These are phyloP conservation scores for Oryza australiensis DNA, from an alignment of 176 grass and related monocot genomes.

Conservation along the genomic window DNA sequence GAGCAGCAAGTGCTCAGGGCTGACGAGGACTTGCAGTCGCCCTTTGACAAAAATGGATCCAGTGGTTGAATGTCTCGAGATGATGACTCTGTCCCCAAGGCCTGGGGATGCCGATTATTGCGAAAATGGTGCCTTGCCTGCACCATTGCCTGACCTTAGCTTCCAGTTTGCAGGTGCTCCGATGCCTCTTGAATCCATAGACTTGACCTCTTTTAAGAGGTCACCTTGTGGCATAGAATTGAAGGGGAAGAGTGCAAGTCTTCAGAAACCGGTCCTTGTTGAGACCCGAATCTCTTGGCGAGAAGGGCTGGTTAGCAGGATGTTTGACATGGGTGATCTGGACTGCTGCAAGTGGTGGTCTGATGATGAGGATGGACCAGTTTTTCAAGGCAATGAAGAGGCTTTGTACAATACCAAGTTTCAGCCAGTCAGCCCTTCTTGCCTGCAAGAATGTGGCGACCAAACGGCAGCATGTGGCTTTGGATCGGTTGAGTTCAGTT, in stretches of 20 bases:
- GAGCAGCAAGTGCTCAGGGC: constrained; percentile 17
- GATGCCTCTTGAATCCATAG: constrained; percentile 60
- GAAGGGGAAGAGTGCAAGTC: constrained; percentile 33
- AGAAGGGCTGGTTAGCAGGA: constrained; percentile 88
- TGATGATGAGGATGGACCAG: constrained; percentile 65
- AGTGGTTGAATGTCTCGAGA: constrained; percentile 52
- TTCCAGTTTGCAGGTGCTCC: constrained; percentile 63
- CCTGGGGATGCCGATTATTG: constrained; percentile 40
- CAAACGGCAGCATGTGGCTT: constrained; percentile 43
- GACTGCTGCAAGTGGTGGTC: constrained; percentile 78
- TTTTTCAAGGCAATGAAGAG: not conserved
- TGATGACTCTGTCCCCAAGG: constrained; percentile 49
- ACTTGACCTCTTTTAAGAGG: constrained; percentile 66
- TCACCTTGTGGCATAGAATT: constrained; percentile 39
- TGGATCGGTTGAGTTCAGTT: constrained; percentile 56
- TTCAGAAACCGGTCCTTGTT: not conserved
- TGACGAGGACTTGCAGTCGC: constrained; percentile 27
- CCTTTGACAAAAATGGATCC: constrained; percentile 46
- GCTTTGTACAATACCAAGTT: constrained; percentile 5
- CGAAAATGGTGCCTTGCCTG: constrained; percentile 5
- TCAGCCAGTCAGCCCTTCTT: constrained; percentile 26
- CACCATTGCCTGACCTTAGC: constrained; percentile 51
- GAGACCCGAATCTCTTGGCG: constrained; percentile 83
- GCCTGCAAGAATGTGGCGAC: constrained; percentile 27
- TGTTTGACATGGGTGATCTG: constrained; percentile 77